Percentiles rank a stretch among this genome's conserved stretches.
phyloP scores from a whole-genome alignment of 257 asterid species.

The Solanum sitiens region DNA sequence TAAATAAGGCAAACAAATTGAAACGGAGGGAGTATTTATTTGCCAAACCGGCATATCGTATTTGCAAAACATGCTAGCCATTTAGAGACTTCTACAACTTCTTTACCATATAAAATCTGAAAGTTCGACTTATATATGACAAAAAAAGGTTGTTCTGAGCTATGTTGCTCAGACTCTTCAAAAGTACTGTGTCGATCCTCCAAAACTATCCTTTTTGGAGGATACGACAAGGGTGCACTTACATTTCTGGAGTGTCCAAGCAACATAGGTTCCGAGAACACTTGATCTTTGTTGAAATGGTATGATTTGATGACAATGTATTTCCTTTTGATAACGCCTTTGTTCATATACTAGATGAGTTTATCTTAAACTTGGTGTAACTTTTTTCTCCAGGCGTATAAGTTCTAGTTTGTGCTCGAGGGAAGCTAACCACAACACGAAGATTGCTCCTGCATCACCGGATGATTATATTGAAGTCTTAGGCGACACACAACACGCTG shows the following conservation, averaged over 20 bases:
- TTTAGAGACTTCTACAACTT: not conserved
- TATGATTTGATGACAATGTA: not conserved
- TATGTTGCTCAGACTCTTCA: not conserved
- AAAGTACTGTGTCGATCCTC: not conserved
- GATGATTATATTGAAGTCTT: conserved; percentile 17
- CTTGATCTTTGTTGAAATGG: not conserved
- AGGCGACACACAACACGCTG: conserved; percentile 7
- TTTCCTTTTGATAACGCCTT: not conserved
- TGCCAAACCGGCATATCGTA: not conserved
- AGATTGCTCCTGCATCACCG: conserved; percentile 49
- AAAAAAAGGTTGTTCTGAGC: not conserved
- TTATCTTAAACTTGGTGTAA: not conserved
- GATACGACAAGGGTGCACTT: not conserved
- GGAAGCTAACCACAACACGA: conserved; percentile 52
- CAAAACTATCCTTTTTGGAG: not conserved
- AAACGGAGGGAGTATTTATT: not conserved
- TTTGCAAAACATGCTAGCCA: not conserved
- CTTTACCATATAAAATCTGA: not conserved
- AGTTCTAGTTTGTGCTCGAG: conserved; percentile 22
- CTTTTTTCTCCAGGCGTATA: conserved; percentile 26
- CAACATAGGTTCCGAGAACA: not conserved
- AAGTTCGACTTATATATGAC: not conserved
- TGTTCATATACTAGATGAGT: not conserved
- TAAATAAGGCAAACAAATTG: too few species aligned
- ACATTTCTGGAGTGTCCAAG: not conserved